Evolutionary conservation across 1,284 basidiomycete species (phyloP), one percentile per base, ranked within the genome.

Genomic region (Pholiota adiposa): DNA sequence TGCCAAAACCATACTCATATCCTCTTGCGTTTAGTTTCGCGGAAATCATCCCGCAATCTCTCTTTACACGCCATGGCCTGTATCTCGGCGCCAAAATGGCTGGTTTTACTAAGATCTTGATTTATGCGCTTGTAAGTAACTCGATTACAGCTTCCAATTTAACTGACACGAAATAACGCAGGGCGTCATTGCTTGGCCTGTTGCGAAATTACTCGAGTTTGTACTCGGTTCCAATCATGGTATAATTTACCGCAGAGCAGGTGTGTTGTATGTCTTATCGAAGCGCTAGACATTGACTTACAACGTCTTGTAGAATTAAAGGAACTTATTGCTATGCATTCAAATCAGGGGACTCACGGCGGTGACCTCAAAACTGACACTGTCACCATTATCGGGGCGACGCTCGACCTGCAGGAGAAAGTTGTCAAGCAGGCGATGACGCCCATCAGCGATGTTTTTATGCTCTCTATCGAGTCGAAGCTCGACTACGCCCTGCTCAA

Each of bases 1-100:
- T 31, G 29, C 11, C 29, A 11, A 11, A 31, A 11, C 29, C 29
- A 5, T 38, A 38, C n/a, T n/a, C n/a, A 38, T 12, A 9, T 33
- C 53, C 49, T 58, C 43, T 63, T 61, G 43, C 60, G 53, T 31
- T 66, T 61, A 92, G 93, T 63, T 94, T 94, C 71, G 79, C 92
- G 51, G 95, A 97, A 76, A 93, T 98, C 66, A 97, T 97, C 61
- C 96, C 96, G 0, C 87, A 94, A 75, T 92, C 90, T 2, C 77
- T 96, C 6, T 98, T 94, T 73, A 96, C 95, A 11, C 88, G 96
- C 16, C 92, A 97, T 78, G 96, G 96, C 23, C 83, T 98, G 2
- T 90, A 90, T 60, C 88, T 98, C 54, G 96, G 96, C 29, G 96
- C 96, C 1, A 92, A 91, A 67, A 94, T 95, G 81, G 94, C 93